Evolutionary conservation across 345 rosid species (phyloP).

Genomic region (Acer saccharum): DNA sequence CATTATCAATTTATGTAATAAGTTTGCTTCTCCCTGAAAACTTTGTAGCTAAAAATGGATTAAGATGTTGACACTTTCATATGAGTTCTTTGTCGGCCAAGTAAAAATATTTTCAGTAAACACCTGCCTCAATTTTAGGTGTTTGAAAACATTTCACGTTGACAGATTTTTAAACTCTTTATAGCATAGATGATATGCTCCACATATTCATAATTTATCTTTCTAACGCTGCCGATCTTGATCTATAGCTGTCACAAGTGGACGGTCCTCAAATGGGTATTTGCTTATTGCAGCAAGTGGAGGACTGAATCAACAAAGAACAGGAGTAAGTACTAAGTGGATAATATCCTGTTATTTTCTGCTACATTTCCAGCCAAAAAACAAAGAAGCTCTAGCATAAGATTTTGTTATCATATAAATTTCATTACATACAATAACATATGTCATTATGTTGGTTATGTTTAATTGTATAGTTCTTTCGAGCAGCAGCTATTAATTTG

Average conservation of each 20-base stretch:
- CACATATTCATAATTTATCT: slow-evolving; percentile 1
- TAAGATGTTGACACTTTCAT: background rate
- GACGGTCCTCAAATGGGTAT: slow-evolving; percentile 80
- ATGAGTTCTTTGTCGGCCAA: background rate
- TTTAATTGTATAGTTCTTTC: background rate
- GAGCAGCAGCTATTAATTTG: slow-evolving; percentile 15
- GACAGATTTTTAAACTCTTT: background rate
- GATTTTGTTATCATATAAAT: background rate
- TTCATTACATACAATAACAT: background rate
- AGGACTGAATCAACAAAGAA: slow-evolving; percentile 97
- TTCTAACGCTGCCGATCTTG: slow-evolving; percentile 23
- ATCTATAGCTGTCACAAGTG: slow-evolving; percentile 63
- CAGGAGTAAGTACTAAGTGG: slow-evolving; percentile 96
- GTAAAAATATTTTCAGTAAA: background rate
- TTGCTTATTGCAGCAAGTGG: slow-evolving; percentile 98
- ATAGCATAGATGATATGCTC: background rate
- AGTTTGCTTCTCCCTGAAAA: background rate
- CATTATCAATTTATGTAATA: background rate
- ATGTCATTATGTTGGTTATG: background rate
- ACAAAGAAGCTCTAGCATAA: slow-evolving; percentile 10
- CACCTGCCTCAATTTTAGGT: background rate
- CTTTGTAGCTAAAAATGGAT: background rate
- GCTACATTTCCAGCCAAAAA: slow-evolving; percentile 1
- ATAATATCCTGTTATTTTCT: slow-evolving; percentile 1
- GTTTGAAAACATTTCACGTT: background rate